These are phyloP conservation scores for Mycena maculata DNA, from an alignment of 768 basidiomycete species.

Conservation along the genomic window DNA sequence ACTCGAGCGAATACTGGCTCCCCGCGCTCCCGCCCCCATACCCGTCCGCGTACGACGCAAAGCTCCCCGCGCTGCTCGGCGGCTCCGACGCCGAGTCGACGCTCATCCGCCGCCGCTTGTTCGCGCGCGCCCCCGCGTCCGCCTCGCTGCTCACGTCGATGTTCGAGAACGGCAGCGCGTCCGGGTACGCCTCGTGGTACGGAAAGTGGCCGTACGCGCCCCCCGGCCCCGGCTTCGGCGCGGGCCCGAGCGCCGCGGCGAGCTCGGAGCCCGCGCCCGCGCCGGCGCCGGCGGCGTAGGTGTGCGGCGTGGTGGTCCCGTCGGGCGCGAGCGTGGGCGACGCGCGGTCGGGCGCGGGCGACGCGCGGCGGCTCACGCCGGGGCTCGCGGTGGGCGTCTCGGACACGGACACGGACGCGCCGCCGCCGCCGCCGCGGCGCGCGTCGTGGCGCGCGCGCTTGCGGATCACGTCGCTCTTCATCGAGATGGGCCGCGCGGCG, in stretches of 20 bases:
- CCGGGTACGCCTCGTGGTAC: constrained; percentile 48
- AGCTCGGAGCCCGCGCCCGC: constrained; percentile 71
- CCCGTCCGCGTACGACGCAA: constrained; percentile 69
- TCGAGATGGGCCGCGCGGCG: constrained; percentile 86
- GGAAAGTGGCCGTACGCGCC: constrained; percentile 41
- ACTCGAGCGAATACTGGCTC: constrained; percentile 69
- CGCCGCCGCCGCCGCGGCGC: constrained; percentile 65
- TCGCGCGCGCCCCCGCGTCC: constrained; percentile 60
- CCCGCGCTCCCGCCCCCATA: constrained; percentile 70
- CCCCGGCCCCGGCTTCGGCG: constrained; percentile 36
- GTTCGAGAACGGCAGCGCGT: constrained; percentile 65
- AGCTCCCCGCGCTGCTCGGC: constrained; percentile 73
- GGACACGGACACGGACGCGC: constrained; percentile 51
- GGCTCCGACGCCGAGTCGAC: constrained; percentile 63
- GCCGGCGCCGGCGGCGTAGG: constrained; percentile 56
- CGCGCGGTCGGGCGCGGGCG: constrained; percentile 65
- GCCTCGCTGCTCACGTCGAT: constrained; percentile 58
- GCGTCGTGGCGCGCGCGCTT: constrained; percentile 88
- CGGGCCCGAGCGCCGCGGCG: constrained; percentile 55
- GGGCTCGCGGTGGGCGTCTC: constrained; percentile 84
- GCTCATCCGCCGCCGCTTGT: constrained; percentile 82
- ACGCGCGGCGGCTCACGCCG: constrained; percentile 78
- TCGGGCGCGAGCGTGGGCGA: constrained; percentile 80
- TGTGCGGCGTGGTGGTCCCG: constrained; percentile 64
- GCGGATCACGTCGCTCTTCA: constrained; percentile 92